These are phyloP conservation scores for Cucurbitaria berberidis DNA, from an alignment of 2,329 filamentous ascomycete species.

Conservation along the genomic window DNA sequence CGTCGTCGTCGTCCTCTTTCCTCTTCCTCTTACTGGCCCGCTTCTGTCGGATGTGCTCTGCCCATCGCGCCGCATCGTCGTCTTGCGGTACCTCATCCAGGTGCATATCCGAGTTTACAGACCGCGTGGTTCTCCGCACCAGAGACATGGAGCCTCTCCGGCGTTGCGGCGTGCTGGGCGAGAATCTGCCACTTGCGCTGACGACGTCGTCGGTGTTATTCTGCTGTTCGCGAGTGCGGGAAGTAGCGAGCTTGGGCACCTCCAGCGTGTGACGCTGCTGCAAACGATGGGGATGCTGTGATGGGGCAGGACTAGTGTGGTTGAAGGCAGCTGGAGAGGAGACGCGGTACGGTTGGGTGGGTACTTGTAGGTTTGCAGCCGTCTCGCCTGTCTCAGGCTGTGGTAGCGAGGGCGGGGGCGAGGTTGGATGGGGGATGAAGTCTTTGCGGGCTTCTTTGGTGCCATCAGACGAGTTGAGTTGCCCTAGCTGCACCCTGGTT, in stretches of 20 bases:
- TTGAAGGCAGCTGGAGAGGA: conserved; percentile 67
- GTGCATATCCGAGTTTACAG: conserved; percentile 81
- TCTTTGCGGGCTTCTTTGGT: conserved; percentile 40
- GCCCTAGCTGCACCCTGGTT: conserved; percentile 47
- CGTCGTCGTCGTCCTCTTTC: conserved; percentile 91
- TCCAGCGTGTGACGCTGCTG: conserved; percentile 89
- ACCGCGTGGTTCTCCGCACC: conserved; percentile 79
- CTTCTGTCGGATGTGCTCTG: conserved; percentile 91
- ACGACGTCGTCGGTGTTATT: conserved; percentile 63
- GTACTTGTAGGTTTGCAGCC: conserved; percentile 47
- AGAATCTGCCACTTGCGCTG: conserved; percentile 80
- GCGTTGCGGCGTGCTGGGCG: conserved; percentile 67
- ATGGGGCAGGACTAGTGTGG: conserved; percentile 59
- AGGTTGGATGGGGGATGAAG: conserved; percentile 28
- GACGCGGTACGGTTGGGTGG: conserved; percentile 56
- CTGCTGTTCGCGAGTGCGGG: conserved; percentile 70
- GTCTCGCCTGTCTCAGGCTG: conserved; percentile 22
- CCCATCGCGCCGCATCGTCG: conserved; percentile 89
- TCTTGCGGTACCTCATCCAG: conserved; percentile 85
- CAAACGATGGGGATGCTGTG: conserved; percentile 62
- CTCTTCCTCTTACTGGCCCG: conserved; percentile 83
- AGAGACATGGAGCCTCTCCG: conserved; percentile 85
- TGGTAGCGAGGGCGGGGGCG: conserved; percentile 12
- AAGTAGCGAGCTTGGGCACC: conserved; percentile 72
- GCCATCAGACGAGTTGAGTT: conserved; percentile 31